A percentile compares a stretch with the other conserved stretches of the same genome.
Evolutionary conservation across 139 green algal species (phyloP).

Genomic region (Coelastrella sp.): DNA sequence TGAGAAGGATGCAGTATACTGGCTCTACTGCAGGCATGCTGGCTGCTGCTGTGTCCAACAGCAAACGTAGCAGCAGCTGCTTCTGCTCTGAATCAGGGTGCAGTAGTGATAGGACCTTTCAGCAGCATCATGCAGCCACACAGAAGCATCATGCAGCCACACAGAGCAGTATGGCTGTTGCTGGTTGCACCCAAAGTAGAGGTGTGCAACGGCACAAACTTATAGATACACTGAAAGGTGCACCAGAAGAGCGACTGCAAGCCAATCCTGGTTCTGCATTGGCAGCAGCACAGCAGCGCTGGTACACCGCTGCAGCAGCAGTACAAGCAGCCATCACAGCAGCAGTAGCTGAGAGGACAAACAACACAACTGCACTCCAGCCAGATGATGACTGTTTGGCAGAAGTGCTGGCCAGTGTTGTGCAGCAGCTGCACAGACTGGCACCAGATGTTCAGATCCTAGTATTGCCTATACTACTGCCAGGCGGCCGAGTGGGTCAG

Average conservation of each 20-base stretch:
- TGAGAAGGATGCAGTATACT: neutral
- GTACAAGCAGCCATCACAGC: neutral
- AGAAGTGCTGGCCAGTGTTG: neutral
- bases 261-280: neutral
- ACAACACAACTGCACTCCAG: neutral
- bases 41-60: no score
- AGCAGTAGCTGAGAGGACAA: slow-evolving; percentile 43
- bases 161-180: no score
- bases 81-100: no score
- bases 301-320: neutral
- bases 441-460: slow-evolving; percentile 31
- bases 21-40: neutral
- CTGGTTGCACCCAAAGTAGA: slow-evolving; percentile 17
- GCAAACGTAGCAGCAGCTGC: no score
- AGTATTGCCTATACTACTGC: slow-evolving; percentile 27
- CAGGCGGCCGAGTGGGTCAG: slow-evolving; percentile 5
- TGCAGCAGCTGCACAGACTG: neutral
- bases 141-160: no score
- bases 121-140: no score
- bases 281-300: neutral
- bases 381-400: neutral
- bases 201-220: neutral
- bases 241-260: neutral
- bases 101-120: no score
- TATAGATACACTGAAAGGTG: neutral